Evolutionary conservation across 2,329 filamentous ascomycete genomes (phyloP).

Genomic region (Penicillium sp.): DNA sequence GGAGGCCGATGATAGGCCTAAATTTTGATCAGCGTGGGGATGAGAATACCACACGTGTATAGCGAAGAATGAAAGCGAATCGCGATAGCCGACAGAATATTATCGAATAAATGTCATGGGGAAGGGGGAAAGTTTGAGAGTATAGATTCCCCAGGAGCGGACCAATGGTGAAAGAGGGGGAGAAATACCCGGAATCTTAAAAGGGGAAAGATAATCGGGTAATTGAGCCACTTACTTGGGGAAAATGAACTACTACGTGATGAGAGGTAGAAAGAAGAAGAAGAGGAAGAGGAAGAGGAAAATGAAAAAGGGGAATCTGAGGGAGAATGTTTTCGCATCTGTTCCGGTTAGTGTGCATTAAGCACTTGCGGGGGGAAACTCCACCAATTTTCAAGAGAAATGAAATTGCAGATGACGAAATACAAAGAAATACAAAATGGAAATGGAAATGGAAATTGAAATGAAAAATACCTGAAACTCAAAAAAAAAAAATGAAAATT

Average conservation of each 20-base stretch:
- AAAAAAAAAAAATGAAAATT: not conserved
- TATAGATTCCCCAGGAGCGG: not conserved
- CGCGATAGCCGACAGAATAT: conserved; percentile 10
- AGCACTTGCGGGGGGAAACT: conserved; percentile 9
- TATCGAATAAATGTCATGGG: not conserved
- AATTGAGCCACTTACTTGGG: conserved; percentile 14
- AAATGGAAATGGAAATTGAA: too few relatives aligned
- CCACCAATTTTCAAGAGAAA: not conserved
- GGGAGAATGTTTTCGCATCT: conserved; percentile 14
- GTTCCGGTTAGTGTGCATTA: conserved; percentile 7
- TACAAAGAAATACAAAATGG: not conserved
- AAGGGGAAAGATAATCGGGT: not conserved
- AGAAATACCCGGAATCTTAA: not conserved
- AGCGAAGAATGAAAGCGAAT: conserved; percentile 11
- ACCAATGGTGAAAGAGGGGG: conserved; percentile 7
- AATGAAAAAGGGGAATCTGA: conserved; percentile 19
- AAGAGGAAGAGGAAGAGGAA: conserved; percentile 20
- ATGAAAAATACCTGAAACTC: not conserved
- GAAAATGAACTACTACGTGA: conserved; percentile 29
- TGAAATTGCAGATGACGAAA: not conserved
- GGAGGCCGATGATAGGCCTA: conserved; percentile 25
- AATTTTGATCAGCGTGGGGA: conserved; percentile 27
- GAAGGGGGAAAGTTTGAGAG: conserved; percentile 6
- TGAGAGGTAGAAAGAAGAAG: conserved; percentile 33
- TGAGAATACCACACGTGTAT: conserved; percentile 34